phyloP scores from a whole-genome alignment of 805 yeast genomes.

The Vanderwaltozyma verrucispora region DNA sequence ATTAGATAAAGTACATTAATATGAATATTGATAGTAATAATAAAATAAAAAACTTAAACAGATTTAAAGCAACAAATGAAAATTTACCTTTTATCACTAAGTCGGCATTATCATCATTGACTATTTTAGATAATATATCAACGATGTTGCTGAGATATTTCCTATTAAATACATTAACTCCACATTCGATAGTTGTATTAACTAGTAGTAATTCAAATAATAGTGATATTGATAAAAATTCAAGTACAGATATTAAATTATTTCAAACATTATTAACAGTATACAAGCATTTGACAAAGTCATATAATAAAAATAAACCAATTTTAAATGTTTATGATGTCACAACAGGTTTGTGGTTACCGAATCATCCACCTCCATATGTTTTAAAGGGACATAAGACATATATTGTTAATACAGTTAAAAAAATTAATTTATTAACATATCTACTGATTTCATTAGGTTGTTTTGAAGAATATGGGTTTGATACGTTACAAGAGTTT shows the following conservation, averaged over 20 bases:
- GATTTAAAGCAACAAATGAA: background rate
- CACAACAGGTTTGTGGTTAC: slow-evolving; percentile 62
- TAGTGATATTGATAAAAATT: background rate
- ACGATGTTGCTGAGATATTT: slow-evolving; percentile 1
- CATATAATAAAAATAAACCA: background rate
- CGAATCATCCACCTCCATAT: slow-evolving; percentile 47
- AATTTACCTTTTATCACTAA: background rate
- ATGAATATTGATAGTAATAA: background rate
- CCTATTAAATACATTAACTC: slow-evolving; percentile 3
- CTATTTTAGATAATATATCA: slow-evolving; percentile 1
- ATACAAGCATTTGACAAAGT: background rate
- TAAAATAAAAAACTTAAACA: background rate
- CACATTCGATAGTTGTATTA: slow-evolving; percentile 1
- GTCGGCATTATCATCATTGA: background rate
- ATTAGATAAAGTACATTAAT: too few species aligned
- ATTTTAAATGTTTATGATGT: slow-evolving; percentile 51
- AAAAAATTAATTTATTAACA: slow-evolving; percentile 81
- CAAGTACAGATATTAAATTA: background rate
- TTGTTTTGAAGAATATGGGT: slow-evolving; percentile 66
- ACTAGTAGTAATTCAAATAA: background rate
- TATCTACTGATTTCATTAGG: slow-evolving; percentile 83
- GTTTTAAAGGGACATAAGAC: slow-evolving; percentile 51
- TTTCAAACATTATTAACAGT: slow-evolving; percentile 1
- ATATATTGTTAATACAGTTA: slow-evolving; percentile 37
- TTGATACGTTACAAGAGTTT: slow-evolving; percentile 72